Base-by-base conservation (phyloP, 2,329 filamentous ascomycete species). In the Aspergillus tanneri region DNA sequence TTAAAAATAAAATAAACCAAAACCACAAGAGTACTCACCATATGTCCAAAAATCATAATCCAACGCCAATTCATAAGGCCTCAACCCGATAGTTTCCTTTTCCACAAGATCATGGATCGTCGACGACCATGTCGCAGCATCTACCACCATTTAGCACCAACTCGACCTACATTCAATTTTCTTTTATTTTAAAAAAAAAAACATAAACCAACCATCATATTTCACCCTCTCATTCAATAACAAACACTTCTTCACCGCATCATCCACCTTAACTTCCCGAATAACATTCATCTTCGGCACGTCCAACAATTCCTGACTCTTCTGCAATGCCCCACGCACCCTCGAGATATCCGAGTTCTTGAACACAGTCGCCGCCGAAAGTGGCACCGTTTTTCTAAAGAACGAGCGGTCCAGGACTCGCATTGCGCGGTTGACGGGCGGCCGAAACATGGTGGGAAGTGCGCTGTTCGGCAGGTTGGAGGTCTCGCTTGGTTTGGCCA, bases 11-110 rank as follows among this genome's bases (percentile, higher is more conserved):
- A n/a, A n/a, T n/a, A n/a, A n/a, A n/a, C n/a, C n/a, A n/a, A n/a
- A n/a, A n/a, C n/a, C n/a, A n/a, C n/a, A n/a, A n/a, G n/a, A n/a
- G n/a, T 7, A 38, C 79, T 58, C 78, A 88, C 87, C 77, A 66
- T 95, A 92, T 42, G 77, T 86, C 89, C 90, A 97, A 70, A 91
- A 85, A 59, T 87, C 80, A 71, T 99, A 99, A 58, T 86, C 83
- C 49, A 97, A 77, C 27, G 81, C 73, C 48, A 97, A 71, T 52
- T 87, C 78, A 68, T 86, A 96, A 1, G 89, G 86, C 1, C 90
- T 74, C 25, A 97, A 69, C 14, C 79, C 79, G 23, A 96, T 71
- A 35, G 88, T 82, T 22, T 86, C 80, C 43, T 77, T 75, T 55
- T 85, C 76, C 4, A 90, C 81, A 25, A 89, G 82, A 54, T 88